Conservation (phyloP, 2,329 filamentous ascomycete species). For the Daldinia eschscholtzii region DNA sequence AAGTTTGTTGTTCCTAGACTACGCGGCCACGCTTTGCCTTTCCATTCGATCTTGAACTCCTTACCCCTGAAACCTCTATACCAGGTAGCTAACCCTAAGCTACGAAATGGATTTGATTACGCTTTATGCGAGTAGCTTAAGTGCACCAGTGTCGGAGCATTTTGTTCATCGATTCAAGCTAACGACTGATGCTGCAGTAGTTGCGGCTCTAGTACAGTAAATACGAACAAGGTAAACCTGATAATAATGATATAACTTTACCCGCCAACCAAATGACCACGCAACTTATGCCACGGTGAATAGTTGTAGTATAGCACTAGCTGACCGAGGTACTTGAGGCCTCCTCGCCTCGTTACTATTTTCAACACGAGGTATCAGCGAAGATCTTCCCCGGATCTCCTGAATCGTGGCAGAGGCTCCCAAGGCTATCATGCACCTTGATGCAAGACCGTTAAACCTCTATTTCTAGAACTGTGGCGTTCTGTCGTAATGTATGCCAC, state of each 20-base stretch:
- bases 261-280: background rate
- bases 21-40: conserved; percentile 24
- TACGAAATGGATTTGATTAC: conserved; percentile 27
- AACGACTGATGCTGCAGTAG: conserved; percentile 1
- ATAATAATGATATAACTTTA: background rate
- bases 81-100: conserved; percentile 13
- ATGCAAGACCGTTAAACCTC: conserved; percentile 38
- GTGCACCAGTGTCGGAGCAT: conserved; percentile 8
- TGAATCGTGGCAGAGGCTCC: conserved; percentile 28
- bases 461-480: conserved; percentile 31
- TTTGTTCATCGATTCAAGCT: conserved; percentile 8
- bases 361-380: conserved; percentile 37
- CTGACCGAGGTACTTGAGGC: conserved; percentile 14
- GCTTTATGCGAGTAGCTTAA: conserved; percentile 23
- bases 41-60: conserved; percentile 24
- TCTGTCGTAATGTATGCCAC: conserved; percentile 22
- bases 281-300: background rate
- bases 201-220: conserved; percentile 16
- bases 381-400: conserved; percentile 30
- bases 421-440: conserved; percentile 35
- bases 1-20: conserved; percentile 15
- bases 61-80: conserved; percentile 32
- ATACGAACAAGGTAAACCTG: background rate
- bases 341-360: conserved; percentile 34
- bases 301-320: conserved; percentile 7